Percentiles rank a stretch among this genome's conserved stretches.
Evolutionary conservation across 1,284 basidiomycete species (phyloP).

Genomic region (Caloboletus inedulis): DNA sequence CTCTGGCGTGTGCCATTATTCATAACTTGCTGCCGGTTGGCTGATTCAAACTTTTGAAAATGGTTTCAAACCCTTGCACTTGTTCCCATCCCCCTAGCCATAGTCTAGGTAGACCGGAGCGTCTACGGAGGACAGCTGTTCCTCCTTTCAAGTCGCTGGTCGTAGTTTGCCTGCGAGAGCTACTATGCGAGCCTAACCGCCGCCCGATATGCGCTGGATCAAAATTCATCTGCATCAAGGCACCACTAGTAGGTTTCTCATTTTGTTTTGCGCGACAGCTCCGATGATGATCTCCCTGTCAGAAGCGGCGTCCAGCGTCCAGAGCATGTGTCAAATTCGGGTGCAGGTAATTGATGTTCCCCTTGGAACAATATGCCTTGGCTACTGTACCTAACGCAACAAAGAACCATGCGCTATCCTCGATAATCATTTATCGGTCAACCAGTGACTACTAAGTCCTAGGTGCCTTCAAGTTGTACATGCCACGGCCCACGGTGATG

Average conservation of each 20-base stretch:
- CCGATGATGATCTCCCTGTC: background rate
- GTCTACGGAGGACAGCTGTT: background rate
- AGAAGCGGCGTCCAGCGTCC: background rate
- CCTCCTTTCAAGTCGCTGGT: background rate
- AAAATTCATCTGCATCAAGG: background rate
- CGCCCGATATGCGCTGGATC: background rate
- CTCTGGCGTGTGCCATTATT: background rate
- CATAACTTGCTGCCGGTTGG: too few species aligned
- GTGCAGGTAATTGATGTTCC: background rate
- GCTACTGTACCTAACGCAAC: background rate
- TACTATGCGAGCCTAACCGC: background rate
- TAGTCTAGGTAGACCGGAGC: background rate
- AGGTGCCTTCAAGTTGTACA: background rate
- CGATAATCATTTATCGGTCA: background rate
- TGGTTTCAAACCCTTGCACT: background rate
- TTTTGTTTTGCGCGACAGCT: background rate
- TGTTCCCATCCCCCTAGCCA: background rate
- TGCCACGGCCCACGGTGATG: background rate
- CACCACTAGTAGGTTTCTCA: background rate
- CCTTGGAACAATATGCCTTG: background rate
- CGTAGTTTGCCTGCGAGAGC: background rate
- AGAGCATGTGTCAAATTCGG: background rate
- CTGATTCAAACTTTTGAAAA: background rate
- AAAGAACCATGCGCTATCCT: background rate
- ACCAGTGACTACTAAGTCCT: background rate